Base-by-base conservation (phyloP, 2,329 filamentous ascomycete genomes). In the Cercospora canescens region DNA sequence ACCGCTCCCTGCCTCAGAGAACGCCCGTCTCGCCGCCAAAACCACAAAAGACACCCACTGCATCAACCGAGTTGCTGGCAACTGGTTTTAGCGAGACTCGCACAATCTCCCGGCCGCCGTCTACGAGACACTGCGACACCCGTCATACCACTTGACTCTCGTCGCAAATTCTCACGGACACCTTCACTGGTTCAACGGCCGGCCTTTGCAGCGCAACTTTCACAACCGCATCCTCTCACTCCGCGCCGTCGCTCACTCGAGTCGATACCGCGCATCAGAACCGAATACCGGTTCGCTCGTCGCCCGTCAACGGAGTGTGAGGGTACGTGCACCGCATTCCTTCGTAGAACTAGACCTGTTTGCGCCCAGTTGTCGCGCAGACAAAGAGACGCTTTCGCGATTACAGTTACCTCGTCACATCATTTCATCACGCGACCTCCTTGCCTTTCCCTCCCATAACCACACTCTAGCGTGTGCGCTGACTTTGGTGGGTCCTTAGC, bases 131-230 rank as follows among this genome's bases (percentile, higher is more conserved):
- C 54, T 35, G 65, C 67, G 65, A 61, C 65, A 65, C 61, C 67
- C 52, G 64, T 63, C 57, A 58, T 64, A 64, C 58, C 55, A 34
- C 65, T 35, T 61, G 63, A 48, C 62, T 59, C 59, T 39, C 57
- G 67, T 68, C 63, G 63, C 64, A 62, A 57, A 64, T 74, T 73
- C 45, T 80, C 77, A 75, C 82, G 83, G 87, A 89, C 83, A 82
- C 87, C 87, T 89, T 89, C 73, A 87, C 82, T 89, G 86, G 87
- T 87, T 35, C 82, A 59, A 63, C 69, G 73, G 73, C 70, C 72
- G 68, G 68, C 69, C 64, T 72, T 63, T 65, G 68, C 71, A 74
- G 39, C 60, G 50, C 64, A 64, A 64, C 63, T 39, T 55, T 60
- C 52, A 61, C 68, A 62, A 54, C 60, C 50, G 61, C 58, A 45